Conservation (phyloP, 495 filamentous ascomycete species). For the Aspergillus wentii region DNA sequence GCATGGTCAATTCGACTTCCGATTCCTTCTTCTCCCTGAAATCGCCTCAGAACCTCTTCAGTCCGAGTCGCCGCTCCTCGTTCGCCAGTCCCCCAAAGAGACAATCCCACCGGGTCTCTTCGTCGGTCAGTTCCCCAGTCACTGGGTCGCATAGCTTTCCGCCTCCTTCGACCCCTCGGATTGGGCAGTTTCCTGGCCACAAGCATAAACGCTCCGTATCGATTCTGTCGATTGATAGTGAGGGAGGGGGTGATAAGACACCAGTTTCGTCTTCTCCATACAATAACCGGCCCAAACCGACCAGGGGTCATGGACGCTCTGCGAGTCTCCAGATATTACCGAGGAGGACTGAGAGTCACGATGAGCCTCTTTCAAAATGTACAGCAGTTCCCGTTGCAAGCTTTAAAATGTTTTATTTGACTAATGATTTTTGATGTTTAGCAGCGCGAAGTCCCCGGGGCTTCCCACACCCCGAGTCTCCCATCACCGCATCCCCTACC, state of each 20-base stretch:
- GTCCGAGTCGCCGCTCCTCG: conserved; percentile 31
- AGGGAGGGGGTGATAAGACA: conserved; percentile 42
- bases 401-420: background rate
- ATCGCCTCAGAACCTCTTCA: conserved; percentile 34
- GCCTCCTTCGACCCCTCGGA: conserved; percentile 36
- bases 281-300: conserved; percentile 35
- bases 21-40: conserved; percentile 40
- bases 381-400: conserved; percentile 1
- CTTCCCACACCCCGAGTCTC: conserved; percentile 23
- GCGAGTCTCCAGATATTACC: conserved; percentile 78
- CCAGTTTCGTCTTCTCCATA: conserved; percentile 35
- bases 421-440: conserved; percentile 9
- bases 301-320: conserved; percentile 68
- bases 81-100: conserved; percentile 29
- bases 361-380: conserved; percentile 40
- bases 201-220: conserved; percentile 79
- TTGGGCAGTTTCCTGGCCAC: conserved; percentile 29
- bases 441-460: conserved; percentile 23
- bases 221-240: conserved; percentile 85
- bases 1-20: conserved; percentile 30
- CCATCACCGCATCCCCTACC: conserved; percentile 17
- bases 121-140: conserved; percentile 41
- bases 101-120: conserved; percentile 35
- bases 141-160: conserved; percentile 44
- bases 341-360: conserved; percentile 43